Base-by-base conservation (phyloP, 2,329 filamentous ascomycete genomes). In the Exophiala bonariae region DNA sequence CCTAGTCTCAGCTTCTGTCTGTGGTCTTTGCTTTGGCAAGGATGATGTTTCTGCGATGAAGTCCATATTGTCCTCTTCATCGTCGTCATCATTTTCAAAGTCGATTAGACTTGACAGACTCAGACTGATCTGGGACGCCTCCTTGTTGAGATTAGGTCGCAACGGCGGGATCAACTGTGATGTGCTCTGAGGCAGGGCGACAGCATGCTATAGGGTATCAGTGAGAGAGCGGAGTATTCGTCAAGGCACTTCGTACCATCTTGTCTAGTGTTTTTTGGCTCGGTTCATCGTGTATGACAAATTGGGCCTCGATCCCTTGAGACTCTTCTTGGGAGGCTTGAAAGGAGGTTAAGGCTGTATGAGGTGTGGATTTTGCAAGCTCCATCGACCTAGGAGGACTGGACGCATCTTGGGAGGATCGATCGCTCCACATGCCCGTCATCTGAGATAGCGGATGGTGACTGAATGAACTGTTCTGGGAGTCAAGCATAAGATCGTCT, bases 1-100 rank as follows among this genome's bases (percentile, higher is more conserved):
- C 43, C 54, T 37, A n/a, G 44, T 33, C 16, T 55, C 50, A 22
- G 51, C 39, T 35, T 55, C 41, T 30, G 49, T 39, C 23, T 61
- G 45, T 66, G 64, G 22, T 66, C 66, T 50, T 45, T 49, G 39
- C 16, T 32, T 31, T 19, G 17, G 22, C 23, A 17, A 7, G 60
- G 59, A 36, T 58, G 60, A 41, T 65, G 54, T 10, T 55, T 73
- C 68, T 39, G 57, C 59, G 44, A 51, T 68, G 48, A 52, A 45
- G 34, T 52, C 42, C 44, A 54, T 49, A 19, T 41, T 44, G 10
- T 59, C 51, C 16, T 38, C 47, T 39, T 58, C 49, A n/a, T 49
- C 52, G 10, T 47, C 53, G 11, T 38, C 39, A 31, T 45, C 49
- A 37, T 48, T 51, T 14, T 57, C 57, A 36, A 61, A 58, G 33